These are phyloP conservation scores for Penicillium sumatraense DNA, from an alignment of 2,329 filamentous ascomycete genomes.

Conservation along the genomic window DNA sequence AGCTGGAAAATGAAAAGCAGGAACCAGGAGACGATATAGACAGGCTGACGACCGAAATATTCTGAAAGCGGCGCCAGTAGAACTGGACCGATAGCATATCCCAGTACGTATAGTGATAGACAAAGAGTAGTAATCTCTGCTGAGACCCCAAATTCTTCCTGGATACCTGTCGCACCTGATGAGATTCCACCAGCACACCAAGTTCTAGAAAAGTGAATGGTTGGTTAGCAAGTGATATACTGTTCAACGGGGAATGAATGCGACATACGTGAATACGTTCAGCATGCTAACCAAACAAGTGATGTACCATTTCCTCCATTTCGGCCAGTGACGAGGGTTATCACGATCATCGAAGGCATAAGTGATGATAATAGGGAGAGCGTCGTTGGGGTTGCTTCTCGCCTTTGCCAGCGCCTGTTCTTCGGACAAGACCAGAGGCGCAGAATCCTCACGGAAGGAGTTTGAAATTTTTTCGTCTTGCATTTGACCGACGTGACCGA, in stretches of 20 bases:
- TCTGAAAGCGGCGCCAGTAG: conserved; percentile 41
- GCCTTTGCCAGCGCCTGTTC: conserved; percentile 31
- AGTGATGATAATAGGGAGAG: conserved; percentile 27
- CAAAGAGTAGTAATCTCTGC: conserved; percentile 37
- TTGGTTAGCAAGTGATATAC: background rate
- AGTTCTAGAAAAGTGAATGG: conserved; percentile 15
- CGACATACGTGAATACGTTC: conserved; percentile 35
- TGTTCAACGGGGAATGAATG: background rate
- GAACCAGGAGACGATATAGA: conserved; percentile 39
- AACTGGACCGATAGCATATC: conserved; percentile 34
- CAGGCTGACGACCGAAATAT: conserved; percentile 40
- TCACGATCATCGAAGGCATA: conserved; percentile 31
- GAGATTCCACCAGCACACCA: conserved; percentile 35
- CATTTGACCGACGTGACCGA: background rate
- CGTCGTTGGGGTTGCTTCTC: conserved; percentile 26
- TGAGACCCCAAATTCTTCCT: conserved; percentile 32
- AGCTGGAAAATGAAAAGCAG: conserved; percentile 37
- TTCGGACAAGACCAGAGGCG: conserved; percentile 25
- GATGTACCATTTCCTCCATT: conserved; percentile 47
- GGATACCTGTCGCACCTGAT: conserved; percentile 32
- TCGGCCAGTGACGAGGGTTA: conserved; percentile 48
- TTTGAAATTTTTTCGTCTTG: conserved; percentile 22
- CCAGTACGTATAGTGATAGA: conserved; percentile 37
- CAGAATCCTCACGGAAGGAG: conserved; percentile 13
- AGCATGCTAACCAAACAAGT: conserved; percentile 45